Conservation (phyloP, 1,284 basidiomycete genomes). For the Athelia sp. region DNA sequence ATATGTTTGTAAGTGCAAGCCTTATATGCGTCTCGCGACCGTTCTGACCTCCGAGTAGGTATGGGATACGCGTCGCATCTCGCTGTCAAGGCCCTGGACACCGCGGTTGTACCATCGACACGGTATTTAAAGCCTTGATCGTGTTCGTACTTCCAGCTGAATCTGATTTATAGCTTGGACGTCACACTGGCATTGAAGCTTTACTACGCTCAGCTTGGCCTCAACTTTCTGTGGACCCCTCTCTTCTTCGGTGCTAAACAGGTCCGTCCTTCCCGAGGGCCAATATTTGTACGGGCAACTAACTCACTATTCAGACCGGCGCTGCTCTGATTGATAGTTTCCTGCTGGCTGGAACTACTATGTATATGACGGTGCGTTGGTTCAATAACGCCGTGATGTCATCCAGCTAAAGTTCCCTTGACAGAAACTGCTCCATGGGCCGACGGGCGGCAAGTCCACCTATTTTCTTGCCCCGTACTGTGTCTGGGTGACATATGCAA, state of each 20-base stretch:
- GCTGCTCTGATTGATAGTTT: conserved; percentile 59
- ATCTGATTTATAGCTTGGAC: conserved; percentile 27
- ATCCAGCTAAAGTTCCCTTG: conserved; percentile 3
- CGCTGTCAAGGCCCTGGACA: conserved; percentile 52
- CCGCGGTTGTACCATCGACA: conserved; percentile 31
- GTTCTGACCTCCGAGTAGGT: conserved; percentile 22
- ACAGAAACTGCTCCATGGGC: conserved; percentile 47
- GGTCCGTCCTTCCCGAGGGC: conserved; percentile 22
- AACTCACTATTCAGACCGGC: conserved; percentile 33
- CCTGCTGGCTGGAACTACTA: conserved; percentile 54
- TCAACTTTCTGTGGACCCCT: conserved; percentile 71
- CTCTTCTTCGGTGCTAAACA: conserved; percentile 62
- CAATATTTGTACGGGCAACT: background rate
- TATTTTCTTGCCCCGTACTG: conserved; percentile 62
- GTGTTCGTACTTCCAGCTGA: background rate
- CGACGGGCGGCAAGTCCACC: conserved; percentile 45
- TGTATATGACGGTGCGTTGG: conserved; percentile 55
- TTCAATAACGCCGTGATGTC: background rate
- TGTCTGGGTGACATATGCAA: conserved; percentile 58
- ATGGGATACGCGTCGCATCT: conserved; percentile 77
- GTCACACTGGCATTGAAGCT: conserved; percentile 52
- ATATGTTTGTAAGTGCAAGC: conserved; percentile 32
- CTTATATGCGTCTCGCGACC: background rate
- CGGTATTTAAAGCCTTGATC: conserved; percentile 24
- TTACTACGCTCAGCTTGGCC: conserved; percentile 67